Percentiles rank a stretch among this genome's conserved stretches.
phyloP scores from a whole-genome alignment of 75 land plant species.

The Selaginella tamariscina region DNA sequence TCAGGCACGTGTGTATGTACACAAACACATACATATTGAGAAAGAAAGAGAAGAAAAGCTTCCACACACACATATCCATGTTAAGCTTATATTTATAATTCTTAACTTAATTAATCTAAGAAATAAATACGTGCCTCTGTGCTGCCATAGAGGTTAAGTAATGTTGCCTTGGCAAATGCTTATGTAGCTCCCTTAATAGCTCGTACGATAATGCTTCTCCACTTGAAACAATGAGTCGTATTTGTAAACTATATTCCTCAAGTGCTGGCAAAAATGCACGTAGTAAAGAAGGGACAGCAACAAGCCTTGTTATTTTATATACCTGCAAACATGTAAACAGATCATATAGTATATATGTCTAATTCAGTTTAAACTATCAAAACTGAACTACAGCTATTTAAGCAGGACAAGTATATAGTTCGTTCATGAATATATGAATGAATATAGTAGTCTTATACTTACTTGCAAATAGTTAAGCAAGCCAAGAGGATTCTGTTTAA shows the following conservation, averaged over 20 bases:
- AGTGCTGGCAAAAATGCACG: conserved; percentile 45
- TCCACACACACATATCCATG: neutral
- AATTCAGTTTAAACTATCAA: neutral
- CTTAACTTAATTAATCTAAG: neutral
- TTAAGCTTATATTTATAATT: neutral
- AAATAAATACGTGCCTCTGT: conserved; percentile 49
- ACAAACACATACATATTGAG: neutral
- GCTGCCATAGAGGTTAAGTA: conserved; percentile 76
- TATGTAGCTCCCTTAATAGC: conserved; percentile 32
- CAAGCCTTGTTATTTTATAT: conserved; percentile 40
- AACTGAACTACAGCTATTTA: neutral
- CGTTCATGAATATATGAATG: neutral
- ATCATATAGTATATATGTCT: neutral
- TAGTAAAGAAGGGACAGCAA: conserved; percentile 61
- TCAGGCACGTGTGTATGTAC: neutral
- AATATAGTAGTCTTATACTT: neutral
- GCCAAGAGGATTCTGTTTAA: conserved; percentile 34
- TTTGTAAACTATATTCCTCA: conserved; percentile 16
- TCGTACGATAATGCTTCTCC: conserved; percentile 47
- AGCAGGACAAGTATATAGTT: neutral
- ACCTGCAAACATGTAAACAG: conserved; percentile 31
- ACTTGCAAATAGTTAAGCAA: conserved; percentile 48
- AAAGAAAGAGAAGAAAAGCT: neutral
- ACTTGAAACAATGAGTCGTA: conserved; percentile 54
- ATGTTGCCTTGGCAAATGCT: conserved; percentile 27